Base-by-base conservation (phyloP, 192 early-diverging fungal species). In the Coemansia pectinata region DNA sequence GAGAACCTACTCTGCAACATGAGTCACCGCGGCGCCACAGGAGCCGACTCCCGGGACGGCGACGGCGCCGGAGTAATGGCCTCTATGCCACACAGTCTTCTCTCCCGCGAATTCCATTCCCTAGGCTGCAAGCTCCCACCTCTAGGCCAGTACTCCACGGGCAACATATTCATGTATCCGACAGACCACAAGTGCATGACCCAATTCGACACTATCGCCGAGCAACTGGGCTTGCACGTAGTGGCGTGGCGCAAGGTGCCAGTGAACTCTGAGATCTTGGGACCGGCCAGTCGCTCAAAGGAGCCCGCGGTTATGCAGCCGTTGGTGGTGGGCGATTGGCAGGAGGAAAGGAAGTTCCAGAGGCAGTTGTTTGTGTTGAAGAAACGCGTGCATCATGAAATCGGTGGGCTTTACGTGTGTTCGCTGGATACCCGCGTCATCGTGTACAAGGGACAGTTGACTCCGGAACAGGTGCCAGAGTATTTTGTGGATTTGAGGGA, bases 31-130 rank as follows among this genome's bases (percentile, higher is more conserved):
- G 97, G 97, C 71, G 97, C 96, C 14, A 89, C 90, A 6, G 94
- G 94, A 62, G 94, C 96, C 44, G 95, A 98, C 75, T 88, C 90
- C 58, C 90, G 96, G 31, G 97, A 99, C 74, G 97, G 97, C 67
- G 97, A 99, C 83, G 97, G 96, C 70, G 96, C 96, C n/a, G 97
- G 97, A 63, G 91, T 97, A 52, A 99, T 99, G 97, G 85, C 91
- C 5, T 88, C 90, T 21, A 96, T 99, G 76, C 97, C 97, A 27
- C 95, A 99, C 87, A 81, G 88, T 53, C 90, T 97, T 70, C 88
- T 99, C 71, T 75, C 83, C 25, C 83, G 85, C 57, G 91, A 90
- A 59, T 87, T 90, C 36, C 55, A 66, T 3, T 77, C 84, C 9
- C 85, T 91, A 42, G 89, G 88, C 58, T 83, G 93, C 62, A 65